Conservation (phyloP, 2,329 filamentous ascomycete genomes). For the Cladorrhinum sp. region DNA sequence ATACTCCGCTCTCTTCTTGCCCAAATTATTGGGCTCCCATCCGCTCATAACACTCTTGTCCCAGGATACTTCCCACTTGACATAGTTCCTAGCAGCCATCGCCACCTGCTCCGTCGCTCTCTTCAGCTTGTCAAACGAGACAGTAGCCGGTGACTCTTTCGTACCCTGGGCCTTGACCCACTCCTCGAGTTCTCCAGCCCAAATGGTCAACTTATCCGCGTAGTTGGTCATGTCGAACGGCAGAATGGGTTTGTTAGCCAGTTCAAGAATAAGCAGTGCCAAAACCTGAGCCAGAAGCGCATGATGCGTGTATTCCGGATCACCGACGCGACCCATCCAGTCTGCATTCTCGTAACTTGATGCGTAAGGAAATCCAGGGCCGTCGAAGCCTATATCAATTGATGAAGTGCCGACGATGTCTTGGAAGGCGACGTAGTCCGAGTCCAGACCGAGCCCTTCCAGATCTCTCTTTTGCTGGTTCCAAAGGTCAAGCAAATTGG, state of each 20-base stretch:
- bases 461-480: slow-evolving; percentile 60
- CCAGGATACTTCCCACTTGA: slow-evolving; percentile 76
- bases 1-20: slow-evolving; percentile 66
- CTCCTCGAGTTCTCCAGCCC: slow-evolving; percentile 63
- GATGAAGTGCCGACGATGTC: slow-evolving; percentile 85
- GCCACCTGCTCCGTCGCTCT: slow-evolving; percentile 62
- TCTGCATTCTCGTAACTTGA: slow-evolving; percentile 89
- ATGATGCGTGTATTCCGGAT: slow-evolving; percentile 82
- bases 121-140: slow-evolving; percentile 58
- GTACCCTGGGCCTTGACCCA: slow-evolving; percentile 59
- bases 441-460: slow-evolving; percentile 66
- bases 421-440: slow-evolving; percentile 89
- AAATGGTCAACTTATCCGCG: slow-evolving; percentile 59
- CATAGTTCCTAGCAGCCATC: slow-evolving; percentile 61
- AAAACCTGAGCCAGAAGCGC: slow-evolving; percentile 74
- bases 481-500: slow-evolving; percentile 74
- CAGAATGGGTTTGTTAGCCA: slow-evolving; percentile 75
- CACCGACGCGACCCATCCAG: slow-evolving; percentile 76
- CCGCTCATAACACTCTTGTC: slow-evolving; percentile 70
- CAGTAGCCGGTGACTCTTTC: slow-evolving; percentile 30
- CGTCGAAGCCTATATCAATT: slow-evolving; percentile 76
- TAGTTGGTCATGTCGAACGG: slow-evolving; percentile 80
- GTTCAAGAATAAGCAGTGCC: slow-evolving; percentile 77
- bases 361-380: slow-evolving; percentile 66
- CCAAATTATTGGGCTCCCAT: slow-evolving; percentile 69